These are phyloP conservation scores for Epithele typhae DNA, from an alignment of 768 basidiomycete genomes.

Conservation along the genomic window DNA sequence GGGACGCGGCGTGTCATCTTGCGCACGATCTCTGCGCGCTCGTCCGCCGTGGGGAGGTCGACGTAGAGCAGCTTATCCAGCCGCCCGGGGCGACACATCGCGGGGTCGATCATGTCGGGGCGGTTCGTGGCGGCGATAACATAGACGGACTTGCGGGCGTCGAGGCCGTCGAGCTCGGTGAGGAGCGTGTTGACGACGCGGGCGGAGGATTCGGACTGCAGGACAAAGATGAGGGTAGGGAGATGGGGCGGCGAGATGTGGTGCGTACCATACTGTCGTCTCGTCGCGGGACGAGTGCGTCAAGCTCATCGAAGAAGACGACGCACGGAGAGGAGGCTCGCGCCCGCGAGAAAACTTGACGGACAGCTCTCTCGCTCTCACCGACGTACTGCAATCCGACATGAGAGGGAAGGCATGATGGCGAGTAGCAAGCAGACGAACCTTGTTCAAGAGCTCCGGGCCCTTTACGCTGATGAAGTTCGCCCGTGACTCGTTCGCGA, in stretches of 20 bases:
- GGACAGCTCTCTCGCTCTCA: constrained; percentile 91
- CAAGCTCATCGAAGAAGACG: constrained; percentile 94
- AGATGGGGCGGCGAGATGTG: neutral
- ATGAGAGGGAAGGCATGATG: too few species aligned
- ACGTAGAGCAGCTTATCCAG: constrained; percentile 94
- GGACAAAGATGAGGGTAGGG: neutral
- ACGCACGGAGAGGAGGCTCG: constrained; percentile 92
- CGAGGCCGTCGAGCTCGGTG: constrained; percentile 91
- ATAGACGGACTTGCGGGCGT: constrained; percentile 80
- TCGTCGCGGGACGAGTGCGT: constrained; percentile 85
- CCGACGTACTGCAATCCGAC: constrained; percentile 79
- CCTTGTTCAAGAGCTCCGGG: constrained; percentile 95
- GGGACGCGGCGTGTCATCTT: constrained; percentile 75
- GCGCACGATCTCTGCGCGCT: constrained; percentile 80
- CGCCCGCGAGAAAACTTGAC: constrained; percentile 92
- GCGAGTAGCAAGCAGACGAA: constrained; percentile 35
- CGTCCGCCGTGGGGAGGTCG: constrained; percentile 69
- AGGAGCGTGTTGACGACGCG: constrained; percentile 92
- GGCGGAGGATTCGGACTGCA: constrained; percentile 86
- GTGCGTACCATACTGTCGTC: constrained; percentile 79
- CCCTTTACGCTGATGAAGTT: constrained; percentile 99
- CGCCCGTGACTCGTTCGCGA: constrained; percentile 91
- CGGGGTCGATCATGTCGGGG: constrained; percentile 96
- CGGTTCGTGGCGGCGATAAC: constrained; percentile 95
- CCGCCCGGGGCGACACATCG: constrained; percentile 95